Conservation (phyloP, 164 flowering plant species). For the Santalum album region DNA sequence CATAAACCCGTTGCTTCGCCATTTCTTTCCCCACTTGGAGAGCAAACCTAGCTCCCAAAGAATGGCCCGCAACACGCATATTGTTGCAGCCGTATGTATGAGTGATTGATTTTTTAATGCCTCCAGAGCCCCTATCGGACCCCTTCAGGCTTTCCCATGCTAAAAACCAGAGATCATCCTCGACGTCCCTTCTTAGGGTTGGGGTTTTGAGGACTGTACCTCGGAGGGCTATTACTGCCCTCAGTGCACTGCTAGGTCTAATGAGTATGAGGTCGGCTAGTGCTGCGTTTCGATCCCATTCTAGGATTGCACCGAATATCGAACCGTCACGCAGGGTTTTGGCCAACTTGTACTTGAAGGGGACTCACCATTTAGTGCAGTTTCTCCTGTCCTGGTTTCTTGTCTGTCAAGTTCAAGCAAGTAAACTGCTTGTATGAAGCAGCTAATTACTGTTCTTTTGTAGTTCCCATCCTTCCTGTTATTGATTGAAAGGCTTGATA, state of each 20-base stretch:
- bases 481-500: not conserved
- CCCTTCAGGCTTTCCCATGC: conserved; percentile 94
- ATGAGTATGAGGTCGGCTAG: conserved; percentile 60
- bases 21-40: conserved; percentile 85
- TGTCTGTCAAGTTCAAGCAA: conserved; percentile 89
- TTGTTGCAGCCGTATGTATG: conserved; percentile 60
- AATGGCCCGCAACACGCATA: conserved; percentile 83
- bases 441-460: conserved; percentile 80
- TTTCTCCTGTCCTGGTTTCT: conserved; percentile 55
- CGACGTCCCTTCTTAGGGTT: conserved; percentile 74
- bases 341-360: conserved; percentile 74
- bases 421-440: conserved; percentile 91
- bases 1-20: conserved; percentile 76
- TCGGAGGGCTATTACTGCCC: conserved; percentile 75
- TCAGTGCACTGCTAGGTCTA: conserved; percentile 88
- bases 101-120: conserved; percentile 45
- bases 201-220: conserved; percentile 75
- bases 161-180: conserved; percentile 89
- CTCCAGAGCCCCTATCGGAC: conserved; percentile 53
- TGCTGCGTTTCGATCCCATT: conserved; percentile 88
- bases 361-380: conserved; percentile 89
- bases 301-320: conserved; percentile 78
- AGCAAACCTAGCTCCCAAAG: conserved; percentile 91
- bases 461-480: conserved; percentile 81
- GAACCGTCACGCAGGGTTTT: conserved; percentile 75